Percentiles rank a stretch among this genome's conserved stretches.
Evolutionary conservation across 208 protist genomes (phyloP).

Genomic region (Acanthamoeba royreba): DNA sequence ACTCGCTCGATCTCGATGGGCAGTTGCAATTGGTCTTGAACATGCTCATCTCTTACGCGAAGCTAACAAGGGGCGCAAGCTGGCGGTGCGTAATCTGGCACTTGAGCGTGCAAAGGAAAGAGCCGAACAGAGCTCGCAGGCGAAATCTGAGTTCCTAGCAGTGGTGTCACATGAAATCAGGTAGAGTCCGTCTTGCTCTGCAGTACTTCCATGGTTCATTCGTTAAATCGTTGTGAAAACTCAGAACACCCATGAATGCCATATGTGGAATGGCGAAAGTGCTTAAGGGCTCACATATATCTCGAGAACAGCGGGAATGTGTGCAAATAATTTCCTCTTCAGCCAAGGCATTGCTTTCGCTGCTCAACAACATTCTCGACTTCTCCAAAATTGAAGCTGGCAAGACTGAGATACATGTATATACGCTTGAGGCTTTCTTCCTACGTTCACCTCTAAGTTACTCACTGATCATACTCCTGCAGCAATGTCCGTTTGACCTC

Average conservation of each 20-base stretch:
- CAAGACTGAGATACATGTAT: conserved; percentile 31
- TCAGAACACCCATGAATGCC: conserved; percentile 52
- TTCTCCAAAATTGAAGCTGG: conserved; percentile 58
- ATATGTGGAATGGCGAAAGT: conserved; percentile 53
- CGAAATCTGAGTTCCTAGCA: conserved; percentile 58
- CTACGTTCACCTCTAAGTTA: not conserved
- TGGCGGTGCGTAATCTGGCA: not conserved
- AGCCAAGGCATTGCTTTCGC: not conserved
- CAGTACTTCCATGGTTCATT: no score
- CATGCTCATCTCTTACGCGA: not conserved
- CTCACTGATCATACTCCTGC: not conserved
- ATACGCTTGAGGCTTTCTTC: conserved; percentile 24
- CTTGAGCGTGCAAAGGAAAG: not conserved
- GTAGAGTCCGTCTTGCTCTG: no score
- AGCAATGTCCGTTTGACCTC: conserved; percentile 36
- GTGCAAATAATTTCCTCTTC: conserved; percentile 50
- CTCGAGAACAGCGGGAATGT: not conserved
- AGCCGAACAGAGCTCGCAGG: conserved; percentile 38
- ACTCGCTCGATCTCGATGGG: no score
- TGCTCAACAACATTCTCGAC: conserved; percentile 64
- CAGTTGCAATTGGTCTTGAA: not conserved
- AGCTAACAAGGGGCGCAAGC: not conserved
- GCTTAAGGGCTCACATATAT: not conserved
- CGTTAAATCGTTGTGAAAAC: no score
- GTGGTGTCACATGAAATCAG: conserved; percentile 55